Base-by-base conservation (phyloP, 768 basidiomycete species). In the Hortiboletus flavorubellus region DNA sequence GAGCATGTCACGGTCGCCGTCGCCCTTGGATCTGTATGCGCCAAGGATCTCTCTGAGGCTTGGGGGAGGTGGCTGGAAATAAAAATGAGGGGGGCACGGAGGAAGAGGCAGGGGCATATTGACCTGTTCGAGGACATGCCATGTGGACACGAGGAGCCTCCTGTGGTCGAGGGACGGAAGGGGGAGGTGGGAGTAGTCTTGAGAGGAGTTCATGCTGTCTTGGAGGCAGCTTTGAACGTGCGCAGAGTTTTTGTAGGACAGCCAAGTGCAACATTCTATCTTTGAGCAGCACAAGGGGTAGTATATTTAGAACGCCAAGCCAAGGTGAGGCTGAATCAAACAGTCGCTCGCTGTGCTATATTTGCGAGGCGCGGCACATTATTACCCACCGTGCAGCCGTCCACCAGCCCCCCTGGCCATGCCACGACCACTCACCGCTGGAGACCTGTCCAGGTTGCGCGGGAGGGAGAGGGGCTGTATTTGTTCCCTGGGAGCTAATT, bases 1-100 rank as follows among this genome's bases (percentile, higher is more conserved):
- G 21, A 97, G 78, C 84, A 95, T 88, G 49, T 95, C 92, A 23
- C 93, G 80, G 77, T 97, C 94, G 41, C 92, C 93, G 57, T 94
- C 91, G 56, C 94, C 94, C 65, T 86, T 90, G 38, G 84, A 73
- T 53, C 82, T 80, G 76, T 95, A 97, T 8, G 93, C 93, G 38
- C 81, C 80, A 26, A 97, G 83, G 41, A 97, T 93, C 63, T 94
- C 92, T 46, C 89, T 82, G 42, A 97, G 78, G 57, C 76, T 85
- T 0, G 94, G 92, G 1, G 93, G 90, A 29, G 92, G 83, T 6
- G 84, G 65, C 88, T 91, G 64, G 9, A 37, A 33, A 38, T 34
- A 50, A 40, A 12, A 46, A 44, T 62, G 50, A 52, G n/a, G 23
- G 51, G 29, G 39, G 40, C 21, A 16, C 15, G 30, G 23, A n/a